Conservation (phyloP, 768 basidiomycete genomes). For the Sistotremastrum suecicum region DNA sequence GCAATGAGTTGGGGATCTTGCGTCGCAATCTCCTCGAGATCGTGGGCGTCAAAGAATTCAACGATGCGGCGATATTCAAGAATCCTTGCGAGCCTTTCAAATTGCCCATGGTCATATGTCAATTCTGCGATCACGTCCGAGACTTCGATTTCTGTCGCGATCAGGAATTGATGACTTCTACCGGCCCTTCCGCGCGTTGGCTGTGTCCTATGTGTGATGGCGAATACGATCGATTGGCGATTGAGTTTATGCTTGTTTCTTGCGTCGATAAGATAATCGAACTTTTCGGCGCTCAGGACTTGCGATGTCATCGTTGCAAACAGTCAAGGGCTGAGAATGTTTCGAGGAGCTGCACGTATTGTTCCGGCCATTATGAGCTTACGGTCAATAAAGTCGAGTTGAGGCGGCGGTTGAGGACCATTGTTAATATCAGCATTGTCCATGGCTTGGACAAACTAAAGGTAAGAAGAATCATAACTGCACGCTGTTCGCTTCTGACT, state of each 20-base stretch:
- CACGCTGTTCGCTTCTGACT: not conserved
- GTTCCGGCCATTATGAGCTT: slow-evolving; percentile 73
- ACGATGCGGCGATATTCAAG: slow-evolving; percentile 69
- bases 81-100: slow-evolving; percentile 88
- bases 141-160: slow-evolving; percentile 97
- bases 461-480: slow-evolving; percentile 23
- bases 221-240: slow-evolving; percentile 78
- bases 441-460: slow-evolving; percentile 56
- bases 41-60: slow-evolving; percentile 76
- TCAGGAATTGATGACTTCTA: slow-evolving; percentile 57
- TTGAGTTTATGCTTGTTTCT: slow-evolving; percentile 79
- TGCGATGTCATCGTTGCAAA: slow-evolving; percentile 79
- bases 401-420: slow-evolving; percentile 58
- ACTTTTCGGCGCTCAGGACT: slow-evolving; percentile 76
- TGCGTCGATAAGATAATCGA: slow-evolving; percentile 57
- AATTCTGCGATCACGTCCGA: slow-evolving; percentile 67
- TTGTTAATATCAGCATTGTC: slow-evolving; percentile 69
- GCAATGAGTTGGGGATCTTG: slow-evolving; percentile 76
- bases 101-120: slow-evolving; percentile 77
- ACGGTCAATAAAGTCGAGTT: slow-evolving; percentile 61
- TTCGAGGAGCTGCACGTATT: slow-evolving; percentile 59
- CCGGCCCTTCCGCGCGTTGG: slow-evolving; percentile 45
- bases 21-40: slow-evolving; percentile 84
- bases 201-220: slow-evolving; percentile 56
- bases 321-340: slow-evolving; percentile 86